Percentiles rank a stretch among this genome's conserved stretches.
Evolutionary conservation across 164 flowering plant species (phyloP).

Genomic region (Sedum album): DNA sequence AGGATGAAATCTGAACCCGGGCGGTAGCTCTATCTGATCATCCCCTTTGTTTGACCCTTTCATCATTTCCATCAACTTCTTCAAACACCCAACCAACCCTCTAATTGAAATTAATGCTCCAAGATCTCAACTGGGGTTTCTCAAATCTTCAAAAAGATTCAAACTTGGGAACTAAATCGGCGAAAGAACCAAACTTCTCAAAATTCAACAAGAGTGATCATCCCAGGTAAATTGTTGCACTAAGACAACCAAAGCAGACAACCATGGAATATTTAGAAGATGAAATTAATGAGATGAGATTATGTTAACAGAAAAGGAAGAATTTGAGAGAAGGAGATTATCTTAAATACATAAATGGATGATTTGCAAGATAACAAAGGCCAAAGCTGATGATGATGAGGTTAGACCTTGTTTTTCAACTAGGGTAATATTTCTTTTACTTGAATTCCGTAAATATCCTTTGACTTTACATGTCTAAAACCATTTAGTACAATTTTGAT

Average conservation of each 20-base stretch:
- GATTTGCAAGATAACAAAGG: not conserved
- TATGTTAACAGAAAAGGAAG: not conserved
- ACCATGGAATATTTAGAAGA: not conserved
- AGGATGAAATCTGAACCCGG: slow-evolving; percentile 90
- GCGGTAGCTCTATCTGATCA: slow-evolving; percentile 61
- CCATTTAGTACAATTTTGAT: too few species aligned
- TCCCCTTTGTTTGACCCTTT: not conserved
- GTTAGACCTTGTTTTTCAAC: not conserved
- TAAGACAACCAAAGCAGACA: too few species aligned
- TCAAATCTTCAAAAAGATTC: not conserved
- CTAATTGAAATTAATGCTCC: not conserved
- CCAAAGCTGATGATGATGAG: not conserved
- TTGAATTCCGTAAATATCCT: not conserved
- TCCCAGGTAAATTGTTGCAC: too few species aligned
- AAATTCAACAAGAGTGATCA: too few species aligned
- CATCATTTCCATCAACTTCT: slow-evolving; percentile 1
- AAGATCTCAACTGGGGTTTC: not conserved
- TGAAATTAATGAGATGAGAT: not conserved
- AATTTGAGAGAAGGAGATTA: not conserved
- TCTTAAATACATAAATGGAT: not conserved
- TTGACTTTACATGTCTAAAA: not conserved
- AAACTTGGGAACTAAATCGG: not conserved
- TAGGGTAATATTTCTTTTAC: not conserved
- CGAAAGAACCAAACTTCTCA: too few species aligned
- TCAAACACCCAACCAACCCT: not conserved